Percentiles rank a stretch among this genome's conserved stretches.
These are phyloP conservation scores for Colletotrichum ledebouriae DNA, from an alignment of 2,329 filamentous ascomycete species.

Conservation along the genomic window DNA sequence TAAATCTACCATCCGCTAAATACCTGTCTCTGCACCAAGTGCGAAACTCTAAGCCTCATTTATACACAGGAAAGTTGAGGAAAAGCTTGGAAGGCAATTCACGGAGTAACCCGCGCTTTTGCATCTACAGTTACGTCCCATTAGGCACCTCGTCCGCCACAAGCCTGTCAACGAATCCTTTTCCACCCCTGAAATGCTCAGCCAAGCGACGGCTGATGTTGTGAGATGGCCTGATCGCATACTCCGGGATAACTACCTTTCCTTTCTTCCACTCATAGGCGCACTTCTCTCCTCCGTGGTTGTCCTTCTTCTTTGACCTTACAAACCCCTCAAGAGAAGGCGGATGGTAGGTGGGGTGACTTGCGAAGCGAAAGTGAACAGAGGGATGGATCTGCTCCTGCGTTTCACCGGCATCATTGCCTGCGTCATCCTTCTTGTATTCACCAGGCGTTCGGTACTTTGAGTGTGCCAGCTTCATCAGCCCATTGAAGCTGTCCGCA, in stretches of 20 bases:
- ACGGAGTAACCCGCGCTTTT: too few species aligned
- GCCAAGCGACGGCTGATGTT: conserved; percentile 10
- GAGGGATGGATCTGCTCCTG: conserved; percentile 38
- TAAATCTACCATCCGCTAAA: too few species aligned
- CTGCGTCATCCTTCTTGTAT: conserved; percentile 18
- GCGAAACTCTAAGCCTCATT: too few species aligned
- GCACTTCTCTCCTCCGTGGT: not conserved
- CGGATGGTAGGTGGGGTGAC: not conserved
- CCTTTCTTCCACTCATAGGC: too few species aligned
- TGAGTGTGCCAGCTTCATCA: conserved; percentile 23
- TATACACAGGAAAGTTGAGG: too few species aligned
- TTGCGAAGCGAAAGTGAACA: conserved; percentile 12
- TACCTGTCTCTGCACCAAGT: too few species aligned
- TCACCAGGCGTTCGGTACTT: conserved; percentile 33
- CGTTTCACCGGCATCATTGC: not conserved
- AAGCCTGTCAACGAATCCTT: not conserved
- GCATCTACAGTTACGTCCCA: too few species aligned
- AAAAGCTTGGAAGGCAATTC: too few species aligned
- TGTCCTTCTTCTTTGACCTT: not conserved
- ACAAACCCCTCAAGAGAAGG: not conserved
- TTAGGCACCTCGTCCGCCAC: too few species aligned
- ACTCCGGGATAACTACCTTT: conserved; percentile 27
- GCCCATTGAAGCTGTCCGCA: conserved; percentile 15
- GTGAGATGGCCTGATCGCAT: conserved; percentile 9
- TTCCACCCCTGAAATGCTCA: not conserved